Conservation (phyloP, 495 filamentous ascomycete genomes). For the Delitschia confertaspora region DNA sequence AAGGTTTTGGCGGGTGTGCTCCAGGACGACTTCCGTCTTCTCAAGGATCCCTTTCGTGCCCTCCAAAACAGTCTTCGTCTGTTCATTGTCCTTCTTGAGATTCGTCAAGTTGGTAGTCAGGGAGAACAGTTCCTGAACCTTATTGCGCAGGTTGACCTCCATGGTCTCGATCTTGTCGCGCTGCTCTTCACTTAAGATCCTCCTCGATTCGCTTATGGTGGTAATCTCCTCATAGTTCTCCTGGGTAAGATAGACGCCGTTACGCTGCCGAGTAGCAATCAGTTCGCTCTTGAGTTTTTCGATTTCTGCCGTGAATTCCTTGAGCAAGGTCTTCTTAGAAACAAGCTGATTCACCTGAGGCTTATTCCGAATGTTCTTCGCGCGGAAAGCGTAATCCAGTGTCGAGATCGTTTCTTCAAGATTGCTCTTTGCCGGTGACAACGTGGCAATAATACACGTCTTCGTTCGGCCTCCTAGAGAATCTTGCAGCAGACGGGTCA, state of each 20-base stretch:
- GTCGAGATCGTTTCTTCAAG: conserved; percentile 97
- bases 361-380: conserved; percentile 97
- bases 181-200: conserved; percentile 87
- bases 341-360: conserved; percentile 87
- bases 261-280: conserved; percentile 83
- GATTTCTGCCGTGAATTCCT: conserved; percentile 87
- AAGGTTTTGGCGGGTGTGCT: conserved; percentile 62
- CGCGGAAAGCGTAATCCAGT: conserved; percentile 91
- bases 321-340: conserved; percentile 82
- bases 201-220: conserved; percentile 81
- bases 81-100: conserved; percentile 78
- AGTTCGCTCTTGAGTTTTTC: conserved; percentile 89
- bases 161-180: conserved; percentile 84
- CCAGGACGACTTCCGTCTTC: conserved; percentile 75
- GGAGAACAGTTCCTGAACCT: conserved; percentile 79
- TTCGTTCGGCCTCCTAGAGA: conserved; percentile 92
- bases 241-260: conserved; percentile 84
- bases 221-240: conserved; percentile 81
- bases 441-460: conserved; percentile 95
- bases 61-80: conserved; percentile 58
- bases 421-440: conserved; percentile 89
- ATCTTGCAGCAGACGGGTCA: conserved; percentile 90
- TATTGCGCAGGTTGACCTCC: conserved; percentile 80
- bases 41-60: conserved; percentile 72
- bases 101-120: conserved; percentile 76